Percentiles rank a stretch among this genome's conserved stretches.
phyloP scores from a whole-genome alignment of 768 basidiomycete genomes.

The Obba rivulosa region DNA sequence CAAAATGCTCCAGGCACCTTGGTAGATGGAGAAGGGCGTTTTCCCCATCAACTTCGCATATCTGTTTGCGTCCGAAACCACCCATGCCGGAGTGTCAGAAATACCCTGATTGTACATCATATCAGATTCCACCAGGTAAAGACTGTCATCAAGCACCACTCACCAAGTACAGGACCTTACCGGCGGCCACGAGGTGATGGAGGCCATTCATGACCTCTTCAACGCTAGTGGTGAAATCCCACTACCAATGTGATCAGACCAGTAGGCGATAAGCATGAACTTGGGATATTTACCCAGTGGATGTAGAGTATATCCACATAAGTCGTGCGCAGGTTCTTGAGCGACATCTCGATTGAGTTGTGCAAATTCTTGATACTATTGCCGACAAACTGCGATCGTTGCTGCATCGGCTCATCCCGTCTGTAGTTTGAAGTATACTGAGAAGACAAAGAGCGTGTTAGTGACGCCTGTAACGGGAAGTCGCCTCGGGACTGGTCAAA shows the following conservation, averaged over 20 bases:
- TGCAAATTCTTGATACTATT: constrained; percentile 24
- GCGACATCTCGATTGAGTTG: constrained; percentile 27
- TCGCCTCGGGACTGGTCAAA: constrained; percentile 8
- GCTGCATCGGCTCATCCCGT: constrained; percentile 32
- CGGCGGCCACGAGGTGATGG: constrained; percentile 33
- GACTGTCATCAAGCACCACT: neutral
- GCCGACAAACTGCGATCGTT: constrained; percentile 29
- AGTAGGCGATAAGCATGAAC: too few species aligned
- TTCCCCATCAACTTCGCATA: constrained; percentile 32
- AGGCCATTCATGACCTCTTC: constrained; percentile 36
- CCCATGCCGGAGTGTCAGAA: constrained; percentile 31
- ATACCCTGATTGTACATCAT: constrained; percentile 6
- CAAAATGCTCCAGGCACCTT: constrained; percentile 27
- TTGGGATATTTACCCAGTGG: constrained; percentile 21
- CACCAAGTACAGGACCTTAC: constrained; percentile 40
- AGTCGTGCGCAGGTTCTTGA: constrained; percentile 36
- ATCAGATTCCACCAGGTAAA: neutral
- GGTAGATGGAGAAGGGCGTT: constrained; percentile 39
- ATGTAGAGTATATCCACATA: constrained; percentile 43
- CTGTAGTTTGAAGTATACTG: constrained; percentile 11
- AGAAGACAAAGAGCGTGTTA: constrained; percentile 7
- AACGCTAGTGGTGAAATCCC: constrained; percentile 32
- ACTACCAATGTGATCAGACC: constrained; percentile 24
- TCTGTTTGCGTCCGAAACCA: constrained; percentile 32
- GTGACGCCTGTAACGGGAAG: neutral